Base-by-base conservation (phyloP, 2,329 filamentous ascomycete genomes). In the Apiospora arundinis region DNA sequence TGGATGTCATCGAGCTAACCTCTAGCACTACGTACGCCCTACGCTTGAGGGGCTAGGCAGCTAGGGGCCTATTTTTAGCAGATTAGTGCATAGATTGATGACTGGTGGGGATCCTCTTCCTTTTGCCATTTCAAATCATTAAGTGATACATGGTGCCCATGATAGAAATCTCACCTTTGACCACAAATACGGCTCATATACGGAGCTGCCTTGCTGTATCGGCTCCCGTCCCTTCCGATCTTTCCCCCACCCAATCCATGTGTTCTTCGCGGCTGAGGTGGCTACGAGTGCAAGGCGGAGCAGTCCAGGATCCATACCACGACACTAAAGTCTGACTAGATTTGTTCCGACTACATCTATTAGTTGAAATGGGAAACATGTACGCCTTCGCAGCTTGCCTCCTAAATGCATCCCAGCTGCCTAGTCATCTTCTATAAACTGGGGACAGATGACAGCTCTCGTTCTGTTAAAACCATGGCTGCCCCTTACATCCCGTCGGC, bases 41-140 rank as follows among this genome's bases (percentile, higher is more conserved):
- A 32, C 32, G 32, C 32, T 32, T n/a, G n/a, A n/a, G n/a, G n/a
- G n/a, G 11, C 42, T 44, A 44, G 42, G 42, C 42, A 44, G n/a
- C 42, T 44, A 45, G 40, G 40, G 40, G 42, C 42, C 42, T 63
- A 63, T 63, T 63, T 63, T 63, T 63, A 63, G 56, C 32, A 63
- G 40, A 23, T 21, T 18, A 16, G 12, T 12, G 4, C 12, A 45
- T 18, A 14, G 12, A 16, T 45, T 28, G 25, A 18, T 60, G 52
- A 18, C 56, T 6, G 56, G 56, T 37, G 28, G 52, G 16, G 16
- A 49, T 25, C 6, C 11, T 49, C 46, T 49, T 11, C 7, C 46
- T 23, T 49, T 49, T 49, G 46, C 46, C n/a, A 49, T 49, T 18
- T 12, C 46, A n/a, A n/a, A n/a, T n/a, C n/a, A n/a, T n/a, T n/a